Evolutionary conservation across 805 yeast genomes (phyloP).

Genomic region (Ogataea glucozyma): DNA sequence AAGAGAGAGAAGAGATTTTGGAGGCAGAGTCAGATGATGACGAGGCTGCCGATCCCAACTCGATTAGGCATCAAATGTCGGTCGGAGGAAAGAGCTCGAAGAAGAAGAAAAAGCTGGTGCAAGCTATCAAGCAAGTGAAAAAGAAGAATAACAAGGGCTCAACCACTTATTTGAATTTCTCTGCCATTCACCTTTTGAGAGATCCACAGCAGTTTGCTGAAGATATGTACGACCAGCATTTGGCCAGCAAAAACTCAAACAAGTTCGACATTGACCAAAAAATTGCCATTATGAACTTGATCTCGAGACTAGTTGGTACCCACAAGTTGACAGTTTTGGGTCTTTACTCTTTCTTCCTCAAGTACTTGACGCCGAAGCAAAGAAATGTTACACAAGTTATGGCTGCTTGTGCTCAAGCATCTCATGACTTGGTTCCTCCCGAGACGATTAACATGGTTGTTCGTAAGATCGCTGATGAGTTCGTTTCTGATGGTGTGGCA

Average conservation of each 20-base stretch:
- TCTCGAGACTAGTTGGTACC: conserved; percentile 89
- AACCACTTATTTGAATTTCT: conserved; percentile 78
- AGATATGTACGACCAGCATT: conserved; percentile 66
- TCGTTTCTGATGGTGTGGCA: conserved; percentile 97
- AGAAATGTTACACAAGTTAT: conserved; percentile 90
- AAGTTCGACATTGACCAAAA: conserved; percentile 84
- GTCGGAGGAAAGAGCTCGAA: conserved; percentile 81
- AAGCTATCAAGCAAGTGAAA: conserved; percentile 67
- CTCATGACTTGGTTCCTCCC: conserved; percentile 97
- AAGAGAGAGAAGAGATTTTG: conserved; percentile 82
- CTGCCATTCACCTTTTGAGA: conserved; percentile 89
- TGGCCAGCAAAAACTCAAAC: conserved; percentile 67
- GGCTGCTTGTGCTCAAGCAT: conserved; percentile 97
- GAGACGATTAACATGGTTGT: conserved; percentile 79
- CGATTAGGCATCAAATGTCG: conserved; percentile 76
- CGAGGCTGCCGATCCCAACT: conserved; percentile 67
- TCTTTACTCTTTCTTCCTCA: conserved; percentile 82
- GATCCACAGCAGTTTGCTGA: conserved; percentile 99
- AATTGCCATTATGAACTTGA: conserved; percentile 80
- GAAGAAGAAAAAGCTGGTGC: conserved; percentile 76
- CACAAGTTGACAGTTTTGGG: conserved; percentile 92
- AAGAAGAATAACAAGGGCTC: conserved; percentile 57
- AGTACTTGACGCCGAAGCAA: conserved; percentile 93
- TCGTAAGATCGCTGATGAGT: conserved; percentile 93
- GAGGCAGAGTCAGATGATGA: conserved; percentile 71